phyloP scores from a whole-genome alignment of 1,284 basidiomycete species.

The Sporisorium sorghi region DNA sequence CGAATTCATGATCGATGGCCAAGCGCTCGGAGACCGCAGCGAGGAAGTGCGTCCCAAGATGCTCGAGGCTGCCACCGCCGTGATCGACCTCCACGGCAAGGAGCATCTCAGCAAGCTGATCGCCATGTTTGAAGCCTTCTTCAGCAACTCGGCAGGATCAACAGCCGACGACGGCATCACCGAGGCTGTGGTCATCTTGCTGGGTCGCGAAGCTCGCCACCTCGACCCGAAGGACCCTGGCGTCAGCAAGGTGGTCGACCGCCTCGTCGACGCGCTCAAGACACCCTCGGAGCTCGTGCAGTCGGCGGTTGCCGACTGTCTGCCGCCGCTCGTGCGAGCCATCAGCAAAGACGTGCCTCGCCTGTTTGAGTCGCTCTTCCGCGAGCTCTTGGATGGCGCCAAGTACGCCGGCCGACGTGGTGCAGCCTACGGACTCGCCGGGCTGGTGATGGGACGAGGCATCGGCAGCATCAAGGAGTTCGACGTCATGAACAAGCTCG shows the following conservation, averaged over 20 bases:
- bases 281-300: conserved; percentile 97
- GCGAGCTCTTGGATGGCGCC: conserved; percentile 72
- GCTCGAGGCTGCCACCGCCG: conserved; percentile 83
- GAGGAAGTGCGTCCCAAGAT: conserved; percentile 86
- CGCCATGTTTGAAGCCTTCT: conserved; percentile 83
- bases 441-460: conserved; percentile 89
- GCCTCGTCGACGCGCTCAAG: conserved; percentile 89
- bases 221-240: conserved; percentile 75
- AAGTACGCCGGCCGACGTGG: conserved; percentile 94
- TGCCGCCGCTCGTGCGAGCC: conserved; percentile 84
- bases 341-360: conserved; percentile 75
- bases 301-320: conserved; percentile 88
- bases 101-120: conserved; percentile 82
- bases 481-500: conserved; percentile 80
- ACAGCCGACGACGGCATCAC: conserved; percentile 74
- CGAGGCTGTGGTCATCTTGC: conserved; percentile 93
- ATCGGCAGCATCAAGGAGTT: conserved; percentile 87
- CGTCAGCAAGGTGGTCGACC: conserved; percentile 77
- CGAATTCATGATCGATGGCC: conserved; percentile 83
- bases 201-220: conserved; percentile 92
- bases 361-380: conserved; percentile 78
- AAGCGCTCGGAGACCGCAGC: conserved; percentile 87
- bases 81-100: conserved; percentile 87
- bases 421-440: conserved; percentile 95
- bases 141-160: conserved; percentile 71